These are phyloP conservation scores for Rhodotorula babjevae DNA, from an alignment of 768 basidiomycete species.

Conservation along the genomic window DNA sequence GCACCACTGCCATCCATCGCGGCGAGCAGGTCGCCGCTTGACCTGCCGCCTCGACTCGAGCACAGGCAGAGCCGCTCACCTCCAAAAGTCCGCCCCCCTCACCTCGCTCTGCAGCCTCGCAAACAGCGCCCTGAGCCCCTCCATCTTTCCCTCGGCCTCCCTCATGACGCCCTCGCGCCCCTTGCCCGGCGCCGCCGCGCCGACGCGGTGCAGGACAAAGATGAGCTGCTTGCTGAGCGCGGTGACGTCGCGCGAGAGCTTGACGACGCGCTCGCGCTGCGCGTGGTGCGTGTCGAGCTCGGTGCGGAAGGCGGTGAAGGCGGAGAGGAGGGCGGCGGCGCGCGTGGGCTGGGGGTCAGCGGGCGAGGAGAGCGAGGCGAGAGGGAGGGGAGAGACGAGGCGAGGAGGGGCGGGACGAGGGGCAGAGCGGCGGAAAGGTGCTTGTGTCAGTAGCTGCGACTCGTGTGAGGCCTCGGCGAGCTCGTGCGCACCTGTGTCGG, in stretches of 20 bases:
- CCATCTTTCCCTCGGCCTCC: slow-evolving; percentile 56
- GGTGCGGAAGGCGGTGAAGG: slow-evolving; percentile 62
- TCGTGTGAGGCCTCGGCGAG: too few species aligned
- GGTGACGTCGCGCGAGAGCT: slow-evolving; percentile 80
- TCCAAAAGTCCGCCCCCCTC: slow-evolving; percentile 67
- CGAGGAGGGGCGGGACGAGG: too few species aligned
- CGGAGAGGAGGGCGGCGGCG: slow-evolving; percentile 32
- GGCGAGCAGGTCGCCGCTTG: too few species aligned
- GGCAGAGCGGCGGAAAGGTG: too few species aligned
- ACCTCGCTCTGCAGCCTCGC: slow-evolving; percentile 61
- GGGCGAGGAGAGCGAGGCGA: background rate
- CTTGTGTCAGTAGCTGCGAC: background rate
- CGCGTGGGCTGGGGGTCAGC: background rate
- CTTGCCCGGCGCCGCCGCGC: background rate
- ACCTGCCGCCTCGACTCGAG: background rate
- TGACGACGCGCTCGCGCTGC: slow-evolving; percentile 81
- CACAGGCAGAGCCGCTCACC: slow-evolving; percentile 47
- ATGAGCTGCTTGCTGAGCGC: slow-evolving; percentile 88
- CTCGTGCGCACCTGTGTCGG: background rate
- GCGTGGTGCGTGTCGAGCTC: slow-evolving; percentile 81
- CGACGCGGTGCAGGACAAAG: slow-evolving; percentile 74
- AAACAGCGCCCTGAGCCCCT: slow-evolving; percentile 64
- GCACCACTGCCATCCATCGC: too few species aligned
- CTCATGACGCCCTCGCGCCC: slow-evolving; percentile 34
- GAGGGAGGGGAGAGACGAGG: too few species aligned